These are phyloP conservation scores for Pichia membranifaciens DNA, from an alignment of 805 yeast genomes.

Conservation along the genomic window DNA sequence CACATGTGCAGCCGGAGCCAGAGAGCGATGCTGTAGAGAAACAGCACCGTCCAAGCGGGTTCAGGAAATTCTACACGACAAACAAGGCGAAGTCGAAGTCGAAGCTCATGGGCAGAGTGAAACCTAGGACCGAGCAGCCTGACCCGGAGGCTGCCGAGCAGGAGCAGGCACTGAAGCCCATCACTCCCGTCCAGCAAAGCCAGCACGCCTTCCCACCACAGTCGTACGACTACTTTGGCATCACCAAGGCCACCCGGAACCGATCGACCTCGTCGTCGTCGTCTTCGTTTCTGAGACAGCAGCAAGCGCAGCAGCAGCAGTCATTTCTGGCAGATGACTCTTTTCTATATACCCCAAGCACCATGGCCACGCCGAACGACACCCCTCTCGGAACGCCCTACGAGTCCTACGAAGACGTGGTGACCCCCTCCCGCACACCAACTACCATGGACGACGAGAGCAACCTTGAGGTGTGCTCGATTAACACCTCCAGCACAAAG, in stretches of 20 bases:
- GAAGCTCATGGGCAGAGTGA: neutral
- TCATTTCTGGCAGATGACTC: conserved; percentile 1
- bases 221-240: neutral
- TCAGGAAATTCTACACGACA: conserved; percentile 3
- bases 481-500: conserved; percentile 25
- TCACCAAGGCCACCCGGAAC: neutral
- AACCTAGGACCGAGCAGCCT: neutral
- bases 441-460: conserved; percentile 3
- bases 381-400: conserved; percentile 17
- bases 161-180: neutral
- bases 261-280: conserved; percentile 6
- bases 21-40: neutral
- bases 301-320: neutral
- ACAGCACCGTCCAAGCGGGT: neutral
- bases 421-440: neutral
- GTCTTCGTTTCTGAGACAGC: neutral
- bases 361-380: neutral
- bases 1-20: too few species aligned
- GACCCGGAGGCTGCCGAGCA: neutral
- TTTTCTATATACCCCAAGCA: conserved; percentile 2
- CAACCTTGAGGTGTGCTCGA: conserved; percentile 21
- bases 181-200: neutral
- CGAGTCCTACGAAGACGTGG: conserved; percentile 3
- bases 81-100: neutral
- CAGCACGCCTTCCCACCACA: neutral